Percentiles rank a stretch among this genome's conserved stretches.
phyloP scores from a whole-genome alignment of 306 rosid species.

The Quercus cerris region DNA sequence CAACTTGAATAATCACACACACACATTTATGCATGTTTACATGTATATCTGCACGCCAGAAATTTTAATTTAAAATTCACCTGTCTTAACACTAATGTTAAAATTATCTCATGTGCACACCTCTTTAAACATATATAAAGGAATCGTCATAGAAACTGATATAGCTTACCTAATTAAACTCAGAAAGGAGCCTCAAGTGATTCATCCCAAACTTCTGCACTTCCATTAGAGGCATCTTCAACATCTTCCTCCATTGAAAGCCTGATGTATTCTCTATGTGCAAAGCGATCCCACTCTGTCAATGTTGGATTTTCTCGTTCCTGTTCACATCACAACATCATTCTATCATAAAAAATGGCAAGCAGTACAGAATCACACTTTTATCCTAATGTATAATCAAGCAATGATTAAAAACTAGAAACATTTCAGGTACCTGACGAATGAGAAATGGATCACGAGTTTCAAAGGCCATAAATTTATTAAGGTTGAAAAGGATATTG shows the following conservation, averaged over 20 bases:
- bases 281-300: conserved; percentile 99
- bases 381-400: neutral
- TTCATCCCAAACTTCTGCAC: conserved; percentile 99
- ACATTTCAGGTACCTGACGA: conserved; percentile 74
- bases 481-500: conserved; percentile 94
- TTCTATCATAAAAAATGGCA: conserved; percentile 27
- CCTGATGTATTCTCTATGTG: conserved; percentile 98
- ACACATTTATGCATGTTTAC: neutral
- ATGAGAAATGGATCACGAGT: conserved; percentile 97
- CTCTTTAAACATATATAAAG: neutral
- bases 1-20: neutral
- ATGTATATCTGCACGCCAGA: neutral
- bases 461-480: conserved; percentile 99
- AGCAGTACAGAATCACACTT: neutral
- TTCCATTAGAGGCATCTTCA: conserved; percentile 98
- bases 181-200: conserved; percentile 96
- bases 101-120: neutral
- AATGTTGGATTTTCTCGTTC: conserved; percentile 98
- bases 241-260: conserved; percentile 99
- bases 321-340: conserved; percentile 45
- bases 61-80: neutral
- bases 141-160: conserved; percentile 7
- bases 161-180: conserved; percentile 49
- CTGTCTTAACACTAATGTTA: neutral
- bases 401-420: neutral